Conservation (phyloP, 73 alveolate species). For the Paramecium caudatum region DNA sequence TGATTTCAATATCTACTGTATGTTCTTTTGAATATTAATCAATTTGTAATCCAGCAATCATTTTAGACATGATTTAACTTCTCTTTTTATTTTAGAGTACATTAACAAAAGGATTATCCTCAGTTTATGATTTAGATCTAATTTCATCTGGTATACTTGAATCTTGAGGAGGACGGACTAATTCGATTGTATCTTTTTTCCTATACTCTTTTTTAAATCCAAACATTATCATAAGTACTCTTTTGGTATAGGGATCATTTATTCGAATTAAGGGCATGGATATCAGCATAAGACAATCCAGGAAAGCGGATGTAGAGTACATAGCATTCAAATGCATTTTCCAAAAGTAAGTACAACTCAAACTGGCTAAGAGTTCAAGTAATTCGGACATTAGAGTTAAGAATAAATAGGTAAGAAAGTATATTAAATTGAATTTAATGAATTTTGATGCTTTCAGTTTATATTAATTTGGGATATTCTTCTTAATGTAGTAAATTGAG, state of each 20-base stretch:
- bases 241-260: slow-evolving; percentile 53
- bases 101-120: not conserved
- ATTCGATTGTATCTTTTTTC: not conserved
- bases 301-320: not conserved
- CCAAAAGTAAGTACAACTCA: slow-evolving; percentile 39
- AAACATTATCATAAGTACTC: not conserved
- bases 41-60: slow-evolving; percentile 53
- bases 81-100: slow-evolving; percentile 13
- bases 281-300: slow-evolving; percentile 6
- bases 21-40: slow-evolving; percentile 34
- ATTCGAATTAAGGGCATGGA: slow-evolving; percentile 35
- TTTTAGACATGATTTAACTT: slow-evolving; percentile 43
- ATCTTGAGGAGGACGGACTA: too few species aligned
- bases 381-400: not conserved
- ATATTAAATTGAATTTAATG: not conserved
- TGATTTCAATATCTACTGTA: not conserved
- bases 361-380: slow-evolving; percentile 14
- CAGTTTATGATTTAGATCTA: slow-evolving; percentile 44
- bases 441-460: slow-evolving; percentile 23
- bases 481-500: not conserved
- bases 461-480: slow-evolving; percentile 19
- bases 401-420: not conserved
- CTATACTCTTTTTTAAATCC: not conserved
- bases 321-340: not conserved
- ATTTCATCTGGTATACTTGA: too few species aligned